Conservation (phyloP, 2,329 filamentous ascomycete species). For the Colletotrichum sansevieriae region DNA sequence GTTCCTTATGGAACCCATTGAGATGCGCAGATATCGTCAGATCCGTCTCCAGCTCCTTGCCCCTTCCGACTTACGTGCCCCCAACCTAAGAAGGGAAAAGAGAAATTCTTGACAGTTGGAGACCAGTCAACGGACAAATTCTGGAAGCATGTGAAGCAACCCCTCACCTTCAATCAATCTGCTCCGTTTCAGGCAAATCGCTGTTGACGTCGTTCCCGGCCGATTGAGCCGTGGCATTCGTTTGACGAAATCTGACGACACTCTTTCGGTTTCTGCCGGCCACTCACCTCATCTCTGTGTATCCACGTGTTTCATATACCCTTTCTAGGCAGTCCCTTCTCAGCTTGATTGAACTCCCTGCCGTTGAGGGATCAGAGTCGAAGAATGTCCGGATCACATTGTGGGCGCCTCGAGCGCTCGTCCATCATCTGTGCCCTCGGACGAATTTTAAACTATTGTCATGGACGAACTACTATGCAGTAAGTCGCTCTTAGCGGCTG, state of each 20-base stretch:
- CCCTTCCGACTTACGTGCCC: not conserved
- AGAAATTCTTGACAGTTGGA: not conserved
- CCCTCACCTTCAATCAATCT: constrained; percentile 13
- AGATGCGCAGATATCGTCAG: constrained; percentile 33
- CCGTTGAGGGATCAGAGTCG: constrained; percentile 24
- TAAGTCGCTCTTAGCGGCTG: not conserved
- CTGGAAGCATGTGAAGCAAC: constrained; percentile 29
- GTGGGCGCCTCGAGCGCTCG: not conserved
- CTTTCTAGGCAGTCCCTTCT: constrained; percentile 4
- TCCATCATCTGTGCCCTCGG: not conserved
- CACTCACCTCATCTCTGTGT: constrained; percentile 14
- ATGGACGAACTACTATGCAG: too few species aligned
- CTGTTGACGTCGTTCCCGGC: constrained; percentile 29
- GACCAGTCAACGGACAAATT: constrained; percentile 1
- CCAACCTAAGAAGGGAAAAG: not conserved
- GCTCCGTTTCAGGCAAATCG: constrained; percentile 27
- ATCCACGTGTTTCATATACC: constrained; percentile 11
- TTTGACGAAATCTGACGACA: constrained; percentile 25
- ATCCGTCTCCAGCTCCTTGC: constrained; percentile 17
- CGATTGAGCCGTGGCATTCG: constrained; percentile 33
- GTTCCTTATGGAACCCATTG: constrained; percentile 15
- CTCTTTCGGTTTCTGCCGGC: constrained; percentile 10
- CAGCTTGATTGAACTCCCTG: constrained; percentile 12
- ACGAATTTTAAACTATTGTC: constrained; percentile 6
- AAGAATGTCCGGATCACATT: constrained; percentile 8